Base-by-base conservation (phyloP, 1,139 yeast genomes). In the Meyerozyma athensensis region DNA sequence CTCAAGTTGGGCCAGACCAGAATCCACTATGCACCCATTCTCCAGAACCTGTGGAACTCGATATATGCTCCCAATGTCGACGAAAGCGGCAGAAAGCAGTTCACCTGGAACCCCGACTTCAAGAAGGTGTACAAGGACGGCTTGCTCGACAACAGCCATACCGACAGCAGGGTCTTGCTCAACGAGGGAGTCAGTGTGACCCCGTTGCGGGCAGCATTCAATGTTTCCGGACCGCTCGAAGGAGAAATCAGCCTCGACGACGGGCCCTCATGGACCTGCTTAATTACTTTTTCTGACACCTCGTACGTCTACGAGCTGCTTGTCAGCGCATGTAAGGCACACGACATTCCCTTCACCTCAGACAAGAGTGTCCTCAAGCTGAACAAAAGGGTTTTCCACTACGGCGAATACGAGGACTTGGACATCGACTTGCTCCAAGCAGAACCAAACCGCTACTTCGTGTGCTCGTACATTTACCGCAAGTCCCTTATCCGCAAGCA, bases 401-500 rank as follows among this genome's bases (percentile, higher is more conserved):
- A 78, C 54, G 92, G 87, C 10, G 97, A 92, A 39, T 92, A 92
- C 55, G 98, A 92, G 56, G 90, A 86, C 39, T 61, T 90, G 19
- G 86, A 90, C 52, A 74, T 89, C 50, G 97, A 89, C 52, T 54
- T 77, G 30, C 62, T 74, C 44, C 53, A 64, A 10, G 53, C 58
- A 13, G 59, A 64, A 26, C 54, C 65, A 0, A 13, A 44, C 4
- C 63, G 69, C 21, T 90, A 87, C 58, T 67, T 79, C 42, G 72
- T 84, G 2, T 87, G 94, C 44, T 80, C 96, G 2, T 90, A 86
- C 57, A 77, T 89, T 32, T 90, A 85, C 52, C 56, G 95, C 48
- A 92, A 92, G 58, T 95, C 92, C 0, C 64, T 92, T 39, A 92
- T 92, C 37, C 73, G 98, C 45, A 92, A 92, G 58, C 95, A 92